Base-by-base conservation (phyloP, 345 rosid species). In the Psidium friedrichsthalianum region DNA sequence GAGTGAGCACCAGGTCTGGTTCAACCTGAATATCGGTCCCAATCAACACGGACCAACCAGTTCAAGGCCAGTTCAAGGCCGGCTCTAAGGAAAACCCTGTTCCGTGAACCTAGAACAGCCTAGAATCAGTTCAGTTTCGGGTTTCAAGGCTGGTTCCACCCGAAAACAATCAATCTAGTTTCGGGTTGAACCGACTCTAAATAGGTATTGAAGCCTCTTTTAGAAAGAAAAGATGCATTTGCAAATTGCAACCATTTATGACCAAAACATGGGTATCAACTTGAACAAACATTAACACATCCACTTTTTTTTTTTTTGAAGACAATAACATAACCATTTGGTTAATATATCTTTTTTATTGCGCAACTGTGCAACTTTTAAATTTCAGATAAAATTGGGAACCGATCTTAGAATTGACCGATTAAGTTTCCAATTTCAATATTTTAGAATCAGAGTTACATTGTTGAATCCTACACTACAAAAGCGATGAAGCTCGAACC, bases 91-190 rank as follows among this genome's bases (percentile, higher is more conserved):
- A 56, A 11, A 8, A 22, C 12, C n/a, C 2, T 3, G 24, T 9
- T 22, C 11, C 11, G 5, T 3, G 2, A 56, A 22, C 10, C 59
- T 56, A 56, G 12, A 56, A 21, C 5, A 1, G 58, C 58, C 58
- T 56, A 56, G n/a, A 22, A 24, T 8, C 2, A 12, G 6, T 56
- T 56, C 11, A 12, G 13, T 8, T 56, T 12, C 2, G 5, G 24
- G 59, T 56, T 56, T 24, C 59, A 56, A 56, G 59, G 5, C 13
- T 13, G 1, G 10, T 32, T 64, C 10, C 18, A 64, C 10, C 40
- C 29, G 1, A 0, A 32, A 69, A 2, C 6, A 69, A 36, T 36
- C 0, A 8, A 2, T 69, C 11, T 0, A 36, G 2, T 36, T 0
- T 0, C 0, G 0, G 6, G 11, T 22, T 69, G 47, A 44, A 44